These are phyloP conservation scores for Hyphopichia pseudoburtonii DNA, from an alignment of 1,139 yeast genomes.

Conservation along the genomic window DNA sequence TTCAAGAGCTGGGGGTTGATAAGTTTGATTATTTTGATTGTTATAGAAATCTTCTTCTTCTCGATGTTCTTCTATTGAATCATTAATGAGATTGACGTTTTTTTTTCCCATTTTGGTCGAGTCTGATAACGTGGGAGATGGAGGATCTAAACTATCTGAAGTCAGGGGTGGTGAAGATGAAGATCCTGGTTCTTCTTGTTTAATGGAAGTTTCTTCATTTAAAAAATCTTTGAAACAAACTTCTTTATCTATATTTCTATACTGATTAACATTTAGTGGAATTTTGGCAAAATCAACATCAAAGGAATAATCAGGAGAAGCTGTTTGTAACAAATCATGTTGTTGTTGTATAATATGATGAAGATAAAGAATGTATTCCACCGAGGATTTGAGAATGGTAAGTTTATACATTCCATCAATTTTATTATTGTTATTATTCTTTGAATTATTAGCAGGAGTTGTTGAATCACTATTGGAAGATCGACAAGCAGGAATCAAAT, in stretches of 20 bases:
- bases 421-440: slow-evolving; percentile 32
- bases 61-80: slow-evolving; percentile 13
- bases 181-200: too few species aligned
- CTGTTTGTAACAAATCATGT: slow-evolving; percentile 29
- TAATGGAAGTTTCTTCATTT: too few species aligned
- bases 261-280: slow-evolving; percentile 56
- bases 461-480: slow-evolving; percentile 18
- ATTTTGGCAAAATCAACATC: slow-evolving; percentile 49
- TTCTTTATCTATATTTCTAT: slow-evolving; percentile 58
- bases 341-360: slow-evolving; percentile 58
- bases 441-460: slow-evolving; percentile 13
- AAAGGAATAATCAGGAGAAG: slow-evolving; percentile 25
- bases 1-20: background rate
- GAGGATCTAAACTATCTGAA: too few species aligned
- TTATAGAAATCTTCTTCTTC: slow-evolving; percentile 11
- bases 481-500: slow-evolving; percentile 76
- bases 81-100: too few species aligned
- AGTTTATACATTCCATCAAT: slow-evolving; percentile 76
- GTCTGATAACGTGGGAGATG: too few species aligned
- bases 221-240: slow-evolving; percentile 46
- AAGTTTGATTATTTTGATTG: slow-evolving; percentile 8
- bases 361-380: slow-evolving; percentile 71
- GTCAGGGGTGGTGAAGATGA: too few species aligned
- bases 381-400: slow-evolving; percentile 77
- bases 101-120: too few species aligned